These are phyloP conservation scores for Flaveria bidentis DNA, from an alignment of 129 eudicot genomes.

Conservation along the genomic window DNA sequence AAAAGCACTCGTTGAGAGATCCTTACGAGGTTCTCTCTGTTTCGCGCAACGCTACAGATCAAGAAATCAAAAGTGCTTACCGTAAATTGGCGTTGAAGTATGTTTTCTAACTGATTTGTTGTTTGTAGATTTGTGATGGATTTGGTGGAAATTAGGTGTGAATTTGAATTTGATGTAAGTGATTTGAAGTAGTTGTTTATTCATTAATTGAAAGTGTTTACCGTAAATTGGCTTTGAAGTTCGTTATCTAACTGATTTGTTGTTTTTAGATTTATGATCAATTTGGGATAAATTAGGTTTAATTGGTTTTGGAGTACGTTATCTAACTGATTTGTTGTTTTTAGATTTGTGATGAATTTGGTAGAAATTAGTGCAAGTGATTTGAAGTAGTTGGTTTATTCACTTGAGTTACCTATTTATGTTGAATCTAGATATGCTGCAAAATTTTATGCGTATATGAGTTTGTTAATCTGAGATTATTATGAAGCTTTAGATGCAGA, in stretches of 20 bases:
- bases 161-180: not conserved
- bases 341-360: not conserved
- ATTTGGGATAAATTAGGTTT: slow-evolving; percentile 11
- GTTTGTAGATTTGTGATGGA: not conserved
- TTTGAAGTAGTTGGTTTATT: not conserved
- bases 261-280: not conserved
- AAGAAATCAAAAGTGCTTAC: slow-evolving; percentile 77
- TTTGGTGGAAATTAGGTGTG: slow-evolving; percentile 14
- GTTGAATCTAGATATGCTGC: slow-evolving; percentile 11
- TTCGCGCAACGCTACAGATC: slow-evolving; percentile 69
- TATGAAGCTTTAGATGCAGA: not conserved
- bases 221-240: slow-evolving; percentile 81
- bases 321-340: too few species aligned
- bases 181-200: not conserved
- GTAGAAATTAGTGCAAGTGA: slow-evolving; percentile 5
- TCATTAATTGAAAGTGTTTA: slow-evolving; percentile 44
- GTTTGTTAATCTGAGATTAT: not conserved
- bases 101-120: slow-evolving; percentile 7
- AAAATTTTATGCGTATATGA: not conserved
- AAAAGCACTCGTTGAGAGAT: slow-evolving; percentile 60
- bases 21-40: slow-evolving; percentile 87
- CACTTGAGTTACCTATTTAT: not conserved
- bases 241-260: slow-evolving; percentile 18
- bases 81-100: slow-evolving; percentile 89
- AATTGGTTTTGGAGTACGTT: too few species aligned